Base-by-base conservation (phyloP, 1,284 basidiomycete species). In the Lentinula novae-zelandiae region DNA sequence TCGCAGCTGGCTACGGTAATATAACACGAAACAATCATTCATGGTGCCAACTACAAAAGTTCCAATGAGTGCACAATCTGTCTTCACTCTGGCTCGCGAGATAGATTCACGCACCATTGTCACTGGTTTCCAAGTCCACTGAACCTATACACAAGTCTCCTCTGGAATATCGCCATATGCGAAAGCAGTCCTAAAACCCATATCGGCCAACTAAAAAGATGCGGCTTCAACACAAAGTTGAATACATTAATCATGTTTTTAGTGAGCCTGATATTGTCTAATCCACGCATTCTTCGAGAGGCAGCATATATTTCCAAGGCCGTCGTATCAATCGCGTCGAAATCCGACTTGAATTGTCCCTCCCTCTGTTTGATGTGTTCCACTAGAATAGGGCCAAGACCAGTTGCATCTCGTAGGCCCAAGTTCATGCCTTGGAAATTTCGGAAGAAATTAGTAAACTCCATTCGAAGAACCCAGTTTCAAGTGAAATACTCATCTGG, bases 351-450 rank as follows among this genome's bases (percentile, higher is more conserved):
- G 2, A 4, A 27, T 27, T 27, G 27, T 27, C 3, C 27, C 44
- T 59, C 57, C 15, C 15, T 46, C 10, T 33, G n/a, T 8, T 39
- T 40, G n/a, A 62, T 60, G 10, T 64, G 60, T 10, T 55, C 39
- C 2, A 48, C 53, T 9, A 64, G 10, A 8, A 60, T 27, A 13
- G 60, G 66, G 20, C 71, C 76, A 0, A 77, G 67, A 40, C 68
- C 68, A 27, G 77, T 69, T 1, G 76, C 76, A 61, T 80, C 78
- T 27, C 77, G 73, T 15, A 80, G 69, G 7, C 76, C 76, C 10
- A 78, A 71, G 53, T 78, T 78, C 76, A 79, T 78, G 5, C 78
- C 78, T 58, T 78, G 77, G 27, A 27, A 33, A 46, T 20, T 9
- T 46, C 55, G 44, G 15, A 10, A 4, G 17, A 33, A 15, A 17